Conservation (phyloP, 805 yeast species). For the Cyberlindnera misumaiensis region DNA sequence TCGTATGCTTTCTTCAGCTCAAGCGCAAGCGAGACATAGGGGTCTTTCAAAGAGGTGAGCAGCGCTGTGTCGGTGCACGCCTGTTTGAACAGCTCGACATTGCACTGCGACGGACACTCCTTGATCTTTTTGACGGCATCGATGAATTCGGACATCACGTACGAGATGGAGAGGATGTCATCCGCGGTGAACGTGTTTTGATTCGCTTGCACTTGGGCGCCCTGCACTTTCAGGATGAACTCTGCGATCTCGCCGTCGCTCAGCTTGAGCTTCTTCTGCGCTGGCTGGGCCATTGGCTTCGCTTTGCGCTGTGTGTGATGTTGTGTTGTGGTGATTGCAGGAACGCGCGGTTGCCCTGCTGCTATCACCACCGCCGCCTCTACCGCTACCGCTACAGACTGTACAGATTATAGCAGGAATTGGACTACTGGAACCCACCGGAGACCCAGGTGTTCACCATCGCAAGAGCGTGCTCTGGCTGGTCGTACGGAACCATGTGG, state of each 20-base stretch:
- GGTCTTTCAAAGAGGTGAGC: background rate
- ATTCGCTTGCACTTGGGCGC: background rate
- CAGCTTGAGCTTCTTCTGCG: conserved; percentile 1
- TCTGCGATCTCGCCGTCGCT: conserved; percentile 1
- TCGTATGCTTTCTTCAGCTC: conserved; percentile 7
- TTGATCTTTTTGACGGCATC: conserved; percentile 2
- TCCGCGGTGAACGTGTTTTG: conserved; percentile 2
- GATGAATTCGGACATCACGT: background rate
- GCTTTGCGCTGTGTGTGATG: too few species aligned
- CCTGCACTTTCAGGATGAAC: conserved; percentile 1
- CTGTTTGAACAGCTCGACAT: conserved; percentile 1
- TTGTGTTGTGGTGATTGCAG: too few species aligned
- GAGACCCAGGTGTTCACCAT: conserved; percentile 72
- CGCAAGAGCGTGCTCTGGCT: conserved; percentile 64
- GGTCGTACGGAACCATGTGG: conserved; percentile 89
- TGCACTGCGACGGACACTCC: conserved; percentile 1
- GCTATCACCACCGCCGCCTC: too few species aligned
- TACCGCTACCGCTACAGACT: too few species aligned
- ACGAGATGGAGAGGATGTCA: conserved; percentile 1
- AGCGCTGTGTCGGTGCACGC: background rate
- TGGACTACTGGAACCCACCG: conserved; percentile 28
- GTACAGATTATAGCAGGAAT: too few species aligned
- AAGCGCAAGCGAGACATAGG: conserved; percentile 4
- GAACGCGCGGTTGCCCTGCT: too few species aligned
- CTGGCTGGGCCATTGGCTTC: conserved; percentile 1